These are phyloP conservation scores for Phoma sp. DNA, from an alignment of 2,329 filamentous ascomycete genomes.

Conservation along the genomic window DNA sequence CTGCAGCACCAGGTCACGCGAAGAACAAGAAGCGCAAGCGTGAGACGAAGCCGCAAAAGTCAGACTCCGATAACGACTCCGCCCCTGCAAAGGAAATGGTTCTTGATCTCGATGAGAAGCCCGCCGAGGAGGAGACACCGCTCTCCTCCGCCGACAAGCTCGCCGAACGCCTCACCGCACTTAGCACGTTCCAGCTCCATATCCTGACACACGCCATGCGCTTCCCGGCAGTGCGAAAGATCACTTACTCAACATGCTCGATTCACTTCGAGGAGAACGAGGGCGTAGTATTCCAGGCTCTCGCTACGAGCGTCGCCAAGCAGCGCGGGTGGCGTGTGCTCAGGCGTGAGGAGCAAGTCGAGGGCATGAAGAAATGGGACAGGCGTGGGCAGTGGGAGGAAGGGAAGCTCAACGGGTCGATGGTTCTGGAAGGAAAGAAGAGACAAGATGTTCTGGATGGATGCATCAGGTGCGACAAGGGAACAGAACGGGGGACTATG, in stretches of 20 bases:
- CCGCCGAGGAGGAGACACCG: constrained; percentile 47
- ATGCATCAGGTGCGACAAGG: constrained; percentile 82
- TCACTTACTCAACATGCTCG: constrained; percentile 95
- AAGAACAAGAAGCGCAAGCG: constrained; percentile 45
- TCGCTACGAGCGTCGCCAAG: constrained; percentile 70
- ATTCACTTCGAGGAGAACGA: constrained; percentile 90
- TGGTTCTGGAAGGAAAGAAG: constrained; percentile 43
- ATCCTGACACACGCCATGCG: constrained; percentile 83
- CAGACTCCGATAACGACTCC: not conserved
- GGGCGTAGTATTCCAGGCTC: constrained; percentile 73
- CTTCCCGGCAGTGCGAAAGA: constrained; percentile 70
- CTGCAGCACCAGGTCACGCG: constrained; percentile 8
- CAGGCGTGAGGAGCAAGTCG: constrained; percentile 72
- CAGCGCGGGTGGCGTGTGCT: constrained; percentile 79
- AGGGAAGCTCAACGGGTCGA: constrained; percentile 47
- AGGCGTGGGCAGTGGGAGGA: constrained; percentile 59
- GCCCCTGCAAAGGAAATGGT: constrained; percentile 9
- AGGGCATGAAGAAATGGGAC: constrained; percentile 78
- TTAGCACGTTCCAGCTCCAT: constrained; percentile 81
- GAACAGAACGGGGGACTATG: constrained; percentile 83
- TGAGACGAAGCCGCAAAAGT: constrained; percentile 8
- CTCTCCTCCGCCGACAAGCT: constrained; percentile 37
- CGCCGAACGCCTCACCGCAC: constrained; percentile 67
- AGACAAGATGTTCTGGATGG: constrained; percentile 64
- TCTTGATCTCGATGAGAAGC: constrained; percentile 36